Base-by-base conservation (phyloP, 495 filamentous ascomycete species). In the Venustampulla echinocandica region DNA sequence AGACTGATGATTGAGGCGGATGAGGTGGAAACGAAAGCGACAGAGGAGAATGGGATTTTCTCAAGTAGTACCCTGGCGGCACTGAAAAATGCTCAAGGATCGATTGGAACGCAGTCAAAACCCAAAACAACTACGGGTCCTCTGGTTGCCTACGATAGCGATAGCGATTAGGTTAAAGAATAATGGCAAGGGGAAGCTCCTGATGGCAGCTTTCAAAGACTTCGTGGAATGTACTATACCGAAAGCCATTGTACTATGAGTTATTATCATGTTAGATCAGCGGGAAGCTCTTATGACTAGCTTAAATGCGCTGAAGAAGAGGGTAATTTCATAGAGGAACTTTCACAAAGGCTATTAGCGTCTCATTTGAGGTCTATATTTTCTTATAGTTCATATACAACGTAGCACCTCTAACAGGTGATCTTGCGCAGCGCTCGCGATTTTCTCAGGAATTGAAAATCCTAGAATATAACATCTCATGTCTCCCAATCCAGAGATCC, bases 401-500 rank as follows among this genome's bases (percentile, higher is more conserved):
- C n/a, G n/a, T n/a, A n/a, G n/a, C n/a, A n/a, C n/a, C n/a, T n/a
- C n/a, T n/a, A n/a, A n/a, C n/a, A n/a, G n/a, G n/a, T n/a, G n/a
- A n/a, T n/a, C n/a, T n/a, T n/a, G n/a, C n/a, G n/a, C n/a, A n/a
- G n/a, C n/a, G n/a, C n/a, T n/a, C n/a, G n/a, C n/a, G n/a, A n/a
- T n/a, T n/a, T 10, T n/a, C 6, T 61, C 45, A 77, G 44, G 72
- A 74, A 61, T 98, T 97, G 57, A 98, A 98, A 41, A 98, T 97
- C 61, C 92, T 80, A 52, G 86, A 93, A 67, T 98, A 98, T 30
- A 98, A 64, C 61, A 95, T 62, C 71, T 98, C 92, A 67, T 98
- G 92, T 61, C 92, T 77, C 10, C 93, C 92, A 47, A 93, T 71
- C 87, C 90, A 98, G 35, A 98, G 59, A 74, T 98, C 92, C 70